These are phyloP conservation scores for Ceratocystis cubensis DNA, from an alignment of 2,329 filamentous ascomycete species.

Conservation along the genomic window DNA sequence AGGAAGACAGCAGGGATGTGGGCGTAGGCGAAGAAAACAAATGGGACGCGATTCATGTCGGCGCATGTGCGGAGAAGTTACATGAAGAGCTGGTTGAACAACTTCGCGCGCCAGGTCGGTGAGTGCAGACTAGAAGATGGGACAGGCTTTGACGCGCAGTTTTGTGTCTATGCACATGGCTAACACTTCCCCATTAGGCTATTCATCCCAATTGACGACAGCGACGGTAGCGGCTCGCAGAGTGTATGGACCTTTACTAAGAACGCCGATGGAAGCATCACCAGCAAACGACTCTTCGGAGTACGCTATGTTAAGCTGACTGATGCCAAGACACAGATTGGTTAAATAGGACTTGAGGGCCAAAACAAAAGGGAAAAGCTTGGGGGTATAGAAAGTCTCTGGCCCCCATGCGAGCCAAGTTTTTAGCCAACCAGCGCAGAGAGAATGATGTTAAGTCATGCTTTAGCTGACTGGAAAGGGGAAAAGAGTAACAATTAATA, in stretches of 20 bases:
- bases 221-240: constrained; percentile 38
- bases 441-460: neutral
- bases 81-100: constrained; percentile 65
- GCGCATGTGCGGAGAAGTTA: constrained; percentile 65
- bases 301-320: constrained; percentile 69
- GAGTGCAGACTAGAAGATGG: constrained; percentile 23
- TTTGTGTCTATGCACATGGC: neutral
- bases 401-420: too few relatives aligned
- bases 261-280: constrained; percentile 49
- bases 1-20: constrained; percentile 30
- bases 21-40: neutral
- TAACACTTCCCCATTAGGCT: constrained; percentile 34
- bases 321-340: constrained; percentile 41
- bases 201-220: constrained; percentile 63
- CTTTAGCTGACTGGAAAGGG: neutral
- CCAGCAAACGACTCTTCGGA: constrained; percentile 45
- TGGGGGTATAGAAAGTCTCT: neutral
- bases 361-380: neutral
- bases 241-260: constrained; percentile 66
- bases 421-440: neutral
- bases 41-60: constrained; percentile 94
- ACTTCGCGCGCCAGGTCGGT: constrained; percentile 62
- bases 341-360: neutral
- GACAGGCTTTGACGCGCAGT: constrained; percentile 17
- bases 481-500: neutral